Evolutionary conservation across 1,284 basidiomycete species (phyloP), one percentile per base, ranked within the genome.

Genomic region (Puccinia coronata): DNA sequence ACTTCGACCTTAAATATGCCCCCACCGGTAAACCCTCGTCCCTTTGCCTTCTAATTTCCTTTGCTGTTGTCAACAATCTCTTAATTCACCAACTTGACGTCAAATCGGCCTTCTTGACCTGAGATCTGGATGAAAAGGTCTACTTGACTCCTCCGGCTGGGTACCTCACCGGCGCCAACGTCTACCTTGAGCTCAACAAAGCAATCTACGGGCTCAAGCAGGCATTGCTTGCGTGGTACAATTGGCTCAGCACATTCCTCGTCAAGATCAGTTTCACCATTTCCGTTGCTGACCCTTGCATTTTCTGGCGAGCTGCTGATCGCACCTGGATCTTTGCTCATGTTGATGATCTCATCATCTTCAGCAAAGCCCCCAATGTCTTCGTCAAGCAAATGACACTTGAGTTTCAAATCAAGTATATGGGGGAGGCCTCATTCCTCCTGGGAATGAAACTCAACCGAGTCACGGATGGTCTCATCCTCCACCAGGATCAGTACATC

Each of bases 41-140:
- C 4, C 31, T 74, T 1, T 18, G 51, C 11, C 11, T 59, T 4
- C 71, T 57, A 12, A n/a, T 74, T 1, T 74, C 71, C 23, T 16
- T 34, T 59, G 71, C 71, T 0, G 53, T 43, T 9, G 18, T 1
- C 3, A 36, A 74, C 18, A n/a, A 2, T 18, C 39, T 41, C 18
- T 1, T 36, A 8, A 57, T 74, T 28, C 71, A 74, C 20, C 71
- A 74, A 34, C 51, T 74, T 0, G 71, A 74, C 23, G 49, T 74
- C 2, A 57, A 28, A 23, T 57, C 51, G 23, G 71, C 71, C 16
- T 74, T 74, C 34, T 53, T 74, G 31, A 74, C 51, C 2, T 55
- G 31, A 20, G 11, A 28, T 2, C 71, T 74, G 1, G 51, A 57
- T 1, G 71, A 74, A 41, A 4, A 31, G 2, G 69, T 71, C 1